A percentile compares a stretch with the other conserved stretches of the same genome.
Conservation (phyloP, 2,329 filamentous ascomycete genomes). For the Ciborinia camelliae region DNA sequence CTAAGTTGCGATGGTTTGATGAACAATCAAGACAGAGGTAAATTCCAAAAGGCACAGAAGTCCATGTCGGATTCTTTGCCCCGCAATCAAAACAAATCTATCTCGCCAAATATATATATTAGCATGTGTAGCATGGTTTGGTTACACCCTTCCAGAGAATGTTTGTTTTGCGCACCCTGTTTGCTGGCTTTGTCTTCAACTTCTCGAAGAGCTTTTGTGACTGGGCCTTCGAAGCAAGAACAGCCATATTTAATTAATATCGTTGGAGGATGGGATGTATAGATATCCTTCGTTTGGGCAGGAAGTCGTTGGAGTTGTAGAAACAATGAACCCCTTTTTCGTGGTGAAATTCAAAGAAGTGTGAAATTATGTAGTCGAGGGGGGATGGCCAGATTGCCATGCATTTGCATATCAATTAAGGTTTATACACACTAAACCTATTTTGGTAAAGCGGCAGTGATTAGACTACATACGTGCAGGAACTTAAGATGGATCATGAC, state of each 20-base stretch:
- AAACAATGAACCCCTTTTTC: constrained; percentile 22
- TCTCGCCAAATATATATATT: constrained; percentile 18
- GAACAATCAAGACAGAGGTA: constrained; percentile 98
- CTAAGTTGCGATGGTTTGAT: constrained; percentile 92
- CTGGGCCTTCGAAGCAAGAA: constrained; percentile 81
- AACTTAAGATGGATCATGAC: neutral
- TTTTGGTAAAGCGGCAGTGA: constrained; percentile 4
- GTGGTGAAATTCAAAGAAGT: neutral
- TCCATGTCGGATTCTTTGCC: constrained; percentile 98
- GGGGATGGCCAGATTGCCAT: constrained; percentile 35
- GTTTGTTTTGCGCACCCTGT: constrained; percentile 64
- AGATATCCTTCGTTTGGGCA: neutral
- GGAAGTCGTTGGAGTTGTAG: neutral
- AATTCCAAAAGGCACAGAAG: constrained; percentile 93
- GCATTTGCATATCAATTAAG: constrained; percentile 9
- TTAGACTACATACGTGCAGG: neutral
- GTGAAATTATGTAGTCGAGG: constrained; percentile 9
- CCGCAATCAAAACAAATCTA: constrained; percentile 98
- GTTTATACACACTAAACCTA: constrained; percentile 7
- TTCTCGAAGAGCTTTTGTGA: constrained; percentile 98
- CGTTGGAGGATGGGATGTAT: constrained; percentile 1
- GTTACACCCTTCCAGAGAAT: constrained; percentile 23
- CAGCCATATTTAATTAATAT: constrained; percentile 52
- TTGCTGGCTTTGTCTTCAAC: constrained; percentile 87
- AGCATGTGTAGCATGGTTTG: constrained; percentile 20